phyloP scores from a whole-genome alignment of 768 basidiomycete genomes.

The Saitozyma podzolica region DNA sequence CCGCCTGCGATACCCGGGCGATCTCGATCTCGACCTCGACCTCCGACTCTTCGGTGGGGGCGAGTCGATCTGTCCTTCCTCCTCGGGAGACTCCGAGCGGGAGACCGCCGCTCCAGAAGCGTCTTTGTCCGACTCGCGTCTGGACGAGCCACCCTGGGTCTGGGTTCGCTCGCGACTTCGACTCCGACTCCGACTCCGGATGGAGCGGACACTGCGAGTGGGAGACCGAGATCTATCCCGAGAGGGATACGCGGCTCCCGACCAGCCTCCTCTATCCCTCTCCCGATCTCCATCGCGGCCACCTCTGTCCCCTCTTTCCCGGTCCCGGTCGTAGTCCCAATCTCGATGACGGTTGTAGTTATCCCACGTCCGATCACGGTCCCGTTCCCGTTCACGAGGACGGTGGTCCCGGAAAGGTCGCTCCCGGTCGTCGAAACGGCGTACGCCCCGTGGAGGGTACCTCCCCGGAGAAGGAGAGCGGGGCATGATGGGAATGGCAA shows the following conservation, averaged over 20 bases:
- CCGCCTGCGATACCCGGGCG: neutral
- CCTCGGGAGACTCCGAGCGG: conserved; percentile 12
- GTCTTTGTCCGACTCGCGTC: too few species aligned
- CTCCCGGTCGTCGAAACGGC: neutral
- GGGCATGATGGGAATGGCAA: conserved; percentile 11
- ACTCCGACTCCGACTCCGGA: neutral
- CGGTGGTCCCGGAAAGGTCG: neutral
- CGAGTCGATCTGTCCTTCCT: conserved; percentile 23
- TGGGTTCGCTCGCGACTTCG: neutral
- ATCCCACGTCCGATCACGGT: conserved; percentile 12
- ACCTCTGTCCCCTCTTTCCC: neutral
- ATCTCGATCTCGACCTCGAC: neutral
- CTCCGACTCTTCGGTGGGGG: conserved; percentile 2
- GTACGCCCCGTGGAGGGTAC: conserved; percentile 1
- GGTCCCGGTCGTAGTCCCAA: neutral
- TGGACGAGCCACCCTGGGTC: too few species aligned
- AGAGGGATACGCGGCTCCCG: neutral
- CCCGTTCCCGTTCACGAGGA: conserved; percentile 6
- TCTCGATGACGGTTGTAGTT: conserved; percentile 3
- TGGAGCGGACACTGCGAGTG: neutral
- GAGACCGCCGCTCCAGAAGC: neutral
- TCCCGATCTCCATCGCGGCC: neutral
- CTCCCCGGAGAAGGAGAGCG: conserved; percentile 23
- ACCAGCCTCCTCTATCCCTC: neutral
- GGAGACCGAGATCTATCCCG: conserved; percentile 10